Base-by-base conservation (phyloP, 345 rosid species). In the Syzygium aromaticum region DNA sequence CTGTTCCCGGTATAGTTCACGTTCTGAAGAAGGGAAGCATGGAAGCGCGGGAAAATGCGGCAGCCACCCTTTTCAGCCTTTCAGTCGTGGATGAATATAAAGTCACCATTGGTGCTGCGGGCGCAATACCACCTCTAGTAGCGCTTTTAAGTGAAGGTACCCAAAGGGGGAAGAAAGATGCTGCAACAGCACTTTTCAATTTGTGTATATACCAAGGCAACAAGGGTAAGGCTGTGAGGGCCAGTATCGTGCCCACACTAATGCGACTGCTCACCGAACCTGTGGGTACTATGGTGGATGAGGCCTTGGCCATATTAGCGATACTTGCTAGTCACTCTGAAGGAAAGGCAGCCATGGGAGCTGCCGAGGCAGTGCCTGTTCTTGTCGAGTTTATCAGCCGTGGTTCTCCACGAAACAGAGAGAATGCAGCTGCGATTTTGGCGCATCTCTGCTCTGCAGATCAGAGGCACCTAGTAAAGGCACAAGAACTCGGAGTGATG, bases 11-110 rank as follows among this genome's bases (percentile, higher is more conserved):
- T 86, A 94, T 97, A 86, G 96, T 96, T 87, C 95, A 93, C 84
- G 99, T 96, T 64, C 99, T 97, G 64, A 97, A 94, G 92, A 97
- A 93, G 89, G 99, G 99, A 52, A 96, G 96, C 93, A 95, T 94
- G 98, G 97, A 94, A 82, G 97, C 98, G 17, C 94, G 98, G 89
- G 98, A 97, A 90, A 97, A 97, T 85, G 99, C 99, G 1, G 99
- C 99, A 7, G 98, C 98, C n/a, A 90, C 99, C 43, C 96, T 97
- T 67, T 95, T 97, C 89, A 97, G 98, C 90, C 94, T 97, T 52
- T 95, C 99, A 3, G 95, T 96, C 49, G 92, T 96, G 57, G 99
- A 97, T 83, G 99, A 94, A 90, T 94, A 97, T 85, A 97, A 97
- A 90, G 96, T 95, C 84, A 93, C 96, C 15, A 97, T 97, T 7